Conservation (phyloP, 331 rosid species). For the Saraca asoca region DNA sequence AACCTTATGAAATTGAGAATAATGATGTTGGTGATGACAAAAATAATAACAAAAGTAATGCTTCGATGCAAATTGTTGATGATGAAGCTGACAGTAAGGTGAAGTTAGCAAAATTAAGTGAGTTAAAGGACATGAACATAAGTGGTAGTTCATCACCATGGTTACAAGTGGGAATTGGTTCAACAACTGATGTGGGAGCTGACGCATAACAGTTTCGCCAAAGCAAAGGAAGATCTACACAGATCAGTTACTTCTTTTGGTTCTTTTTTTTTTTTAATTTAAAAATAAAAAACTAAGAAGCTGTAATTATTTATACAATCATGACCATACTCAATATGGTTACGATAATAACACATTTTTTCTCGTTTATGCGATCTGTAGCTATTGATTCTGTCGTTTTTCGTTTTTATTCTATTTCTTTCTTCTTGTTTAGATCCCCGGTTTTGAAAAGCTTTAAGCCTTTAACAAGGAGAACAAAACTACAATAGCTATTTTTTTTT, state of each 20-base stretch:
- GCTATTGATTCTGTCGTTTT: neutral
- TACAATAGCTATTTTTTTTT: no score
- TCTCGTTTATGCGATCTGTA: slow-evolving; percentile 33
- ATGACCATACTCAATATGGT: slow-evolving; percentile 25
- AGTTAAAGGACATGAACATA: slow-evolving; percentile 64
- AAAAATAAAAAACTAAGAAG: slow-evolving; percentile 3
- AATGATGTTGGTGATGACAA: slow-evolving; percentile 36
- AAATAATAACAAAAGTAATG: slow-evolving; percentile 29
- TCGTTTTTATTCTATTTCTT: neutral
- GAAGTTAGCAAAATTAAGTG: slow-evolving; percentile 83
- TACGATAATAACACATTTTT: neutral
- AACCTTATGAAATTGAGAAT: slow-evolving; percentile 18
- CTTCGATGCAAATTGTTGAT: slow-evolving; percentile 51
- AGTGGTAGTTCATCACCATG: slow-evolving; percentile 78
- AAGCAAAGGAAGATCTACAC: slow-evolving; percentile 25
- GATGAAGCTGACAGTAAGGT: slow-evolving; percentile 78
- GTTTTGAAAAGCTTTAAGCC: no score
- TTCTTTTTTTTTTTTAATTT: slow-evolving; percentile 13
- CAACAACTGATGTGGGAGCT: slow-evolving; percentile 62
- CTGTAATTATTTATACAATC: slow-evolving; percentile 39
- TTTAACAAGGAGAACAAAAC: no score
- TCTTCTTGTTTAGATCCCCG: neutral
- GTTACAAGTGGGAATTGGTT: slow-evolving; percentile 92
- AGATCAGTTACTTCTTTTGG: slow-evolving; percentile 4
- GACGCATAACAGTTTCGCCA: slow-evolving; percentile 44